These are phyloP conservation scores for Lactarius evosmus DNA, from an alignment of 768 basidiomycete species.

Conservation along the genomic window DNA sequence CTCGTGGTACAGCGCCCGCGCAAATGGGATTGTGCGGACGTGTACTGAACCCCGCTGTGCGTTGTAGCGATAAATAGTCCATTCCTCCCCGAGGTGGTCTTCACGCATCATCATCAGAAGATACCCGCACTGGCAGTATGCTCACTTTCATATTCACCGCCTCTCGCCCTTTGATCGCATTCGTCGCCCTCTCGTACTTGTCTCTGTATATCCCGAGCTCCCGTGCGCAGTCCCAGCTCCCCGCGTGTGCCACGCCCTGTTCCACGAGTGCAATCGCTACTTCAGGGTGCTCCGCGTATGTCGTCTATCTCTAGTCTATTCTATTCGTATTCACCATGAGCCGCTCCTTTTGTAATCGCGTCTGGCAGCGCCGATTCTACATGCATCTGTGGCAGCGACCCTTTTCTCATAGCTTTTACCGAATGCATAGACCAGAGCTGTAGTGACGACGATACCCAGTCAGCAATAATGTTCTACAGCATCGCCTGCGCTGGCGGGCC, in stretches of 20 bases:
- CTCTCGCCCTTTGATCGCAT: background rate
- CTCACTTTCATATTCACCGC: background rate
- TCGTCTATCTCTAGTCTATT: background rate
- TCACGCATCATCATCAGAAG: background rate
- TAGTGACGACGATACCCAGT: background rate
- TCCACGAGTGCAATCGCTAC: background rate
- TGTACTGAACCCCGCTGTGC: no score
- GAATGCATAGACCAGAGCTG: background rate
- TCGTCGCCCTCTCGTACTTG: background rate
- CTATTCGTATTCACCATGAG: background rate
- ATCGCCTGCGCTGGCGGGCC: background rate
- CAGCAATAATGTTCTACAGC: background rate
- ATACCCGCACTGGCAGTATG: background rate
- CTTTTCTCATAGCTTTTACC: background rate
- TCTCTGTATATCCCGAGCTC: constrained; percentile 1
- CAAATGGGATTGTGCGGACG: background rate
- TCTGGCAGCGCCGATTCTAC: background rate
- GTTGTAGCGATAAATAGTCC: background rate
- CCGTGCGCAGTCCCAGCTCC: background rate
- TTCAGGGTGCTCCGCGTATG: background rate
- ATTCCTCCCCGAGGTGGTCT: background rate
- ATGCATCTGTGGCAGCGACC: background rate
- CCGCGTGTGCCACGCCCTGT: background rate
- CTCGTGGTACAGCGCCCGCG: background rate
- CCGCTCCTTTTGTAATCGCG: background rate